A percentile compares a stretch with the other conserved stretches of the same genome.
Conservation (phyloP, 768 basidiomycete species). For the Macrolepiota albuminosa region DNA sequence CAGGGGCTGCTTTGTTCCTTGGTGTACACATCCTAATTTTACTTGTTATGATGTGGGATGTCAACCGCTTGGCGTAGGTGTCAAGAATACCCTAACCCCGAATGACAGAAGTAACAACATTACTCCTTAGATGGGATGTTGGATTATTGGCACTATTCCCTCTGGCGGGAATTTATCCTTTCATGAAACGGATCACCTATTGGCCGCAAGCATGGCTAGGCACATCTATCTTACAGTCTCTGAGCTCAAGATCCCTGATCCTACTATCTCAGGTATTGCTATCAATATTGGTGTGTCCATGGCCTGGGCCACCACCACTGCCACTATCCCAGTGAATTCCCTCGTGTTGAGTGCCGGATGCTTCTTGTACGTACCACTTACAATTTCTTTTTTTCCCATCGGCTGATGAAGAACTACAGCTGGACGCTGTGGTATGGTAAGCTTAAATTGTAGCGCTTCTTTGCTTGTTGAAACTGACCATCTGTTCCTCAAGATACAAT, state of each 20-base stretch:
- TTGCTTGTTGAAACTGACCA: background rate
- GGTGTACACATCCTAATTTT: slow-evolving; percentile 10
- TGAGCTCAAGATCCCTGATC: background rate
- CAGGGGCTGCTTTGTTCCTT: slow-evolving; percentile 22
- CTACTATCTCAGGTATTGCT: background rate
- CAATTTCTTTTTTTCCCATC: background rate
- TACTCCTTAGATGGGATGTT: slow-evolving; percentile 3
- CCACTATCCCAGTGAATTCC: background rate
- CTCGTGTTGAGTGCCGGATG: slow-evolving; percentile 1
- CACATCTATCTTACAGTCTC: background rate
- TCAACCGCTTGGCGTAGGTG: slow-evolving; percentile 12
- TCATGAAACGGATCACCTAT: slow-evolving; percentile 35
- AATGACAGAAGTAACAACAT: too few relatives aligned
- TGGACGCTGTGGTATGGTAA: slow-evolving; percentile 18
- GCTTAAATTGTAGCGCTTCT: background rate
- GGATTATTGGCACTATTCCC: slow-evolving; percentile 15
- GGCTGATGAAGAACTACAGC: background rate
- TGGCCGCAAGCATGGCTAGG: slow-evolving; percentile 40
- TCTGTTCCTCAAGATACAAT: slow-evolving; percentile 36
- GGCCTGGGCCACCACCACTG: slow-evolving; percentile 6
- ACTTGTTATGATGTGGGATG: slow-evolving; percentile 8
- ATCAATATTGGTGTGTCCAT: slow-evolving; percentile 6
- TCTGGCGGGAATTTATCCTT: slow-evolving; percentile 26
- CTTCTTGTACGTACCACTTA: slow-evolving; percentile 1
- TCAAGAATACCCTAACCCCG: background rate